Conservation (phyloP, 148 eudicot genomes). For the Rhododendron kiyosumense region DNA sequence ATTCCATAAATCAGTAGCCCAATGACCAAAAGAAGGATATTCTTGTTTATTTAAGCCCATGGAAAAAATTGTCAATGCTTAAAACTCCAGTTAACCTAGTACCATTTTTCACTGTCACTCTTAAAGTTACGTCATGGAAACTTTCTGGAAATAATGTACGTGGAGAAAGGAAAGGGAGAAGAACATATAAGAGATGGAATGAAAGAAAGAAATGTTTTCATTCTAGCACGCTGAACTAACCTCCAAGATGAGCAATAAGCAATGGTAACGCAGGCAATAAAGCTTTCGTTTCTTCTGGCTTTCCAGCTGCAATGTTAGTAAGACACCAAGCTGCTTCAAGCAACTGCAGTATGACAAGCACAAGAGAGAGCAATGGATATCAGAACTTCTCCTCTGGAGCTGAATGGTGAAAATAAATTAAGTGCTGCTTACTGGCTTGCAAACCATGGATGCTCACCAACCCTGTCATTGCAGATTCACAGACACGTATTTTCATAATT, state of each 20-base stretch:
- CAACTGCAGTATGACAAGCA: slow-evolving; percentile 47
- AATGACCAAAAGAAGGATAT: background rate
- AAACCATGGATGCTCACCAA: background rate
- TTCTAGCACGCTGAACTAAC: slow-evolving; percentile 26
- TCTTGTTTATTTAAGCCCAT: background rate
- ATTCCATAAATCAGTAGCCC: background rate
- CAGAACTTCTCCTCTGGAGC: background rate
- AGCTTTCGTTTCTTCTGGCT: slow-evolving; percentile 88
- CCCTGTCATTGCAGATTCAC: background rate
- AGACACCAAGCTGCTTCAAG: slow-evolving; percentile 99
- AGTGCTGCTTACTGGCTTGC: background rate
- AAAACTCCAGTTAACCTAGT: background rate
- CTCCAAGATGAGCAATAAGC: slow-evolving; percentile 96
- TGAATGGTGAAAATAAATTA: background rate
- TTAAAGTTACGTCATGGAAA: background rate
- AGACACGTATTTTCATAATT: background rate
- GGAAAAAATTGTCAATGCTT: background rate
- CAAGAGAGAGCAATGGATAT: background rate
- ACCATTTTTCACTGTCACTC: background rate
- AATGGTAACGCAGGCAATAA: slow-evolving; percentile 87
- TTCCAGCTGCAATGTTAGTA: slow-evolving; percentile 94
- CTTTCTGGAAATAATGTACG: background rate
- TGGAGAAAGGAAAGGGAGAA: background rate
- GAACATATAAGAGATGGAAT: background rate
- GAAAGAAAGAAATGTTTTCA: background rate